Base-by-base conservation (phyloP, 2,329 filamentous ascomycete genomes). In the Ploettnerulaceae sp. region DNA sequence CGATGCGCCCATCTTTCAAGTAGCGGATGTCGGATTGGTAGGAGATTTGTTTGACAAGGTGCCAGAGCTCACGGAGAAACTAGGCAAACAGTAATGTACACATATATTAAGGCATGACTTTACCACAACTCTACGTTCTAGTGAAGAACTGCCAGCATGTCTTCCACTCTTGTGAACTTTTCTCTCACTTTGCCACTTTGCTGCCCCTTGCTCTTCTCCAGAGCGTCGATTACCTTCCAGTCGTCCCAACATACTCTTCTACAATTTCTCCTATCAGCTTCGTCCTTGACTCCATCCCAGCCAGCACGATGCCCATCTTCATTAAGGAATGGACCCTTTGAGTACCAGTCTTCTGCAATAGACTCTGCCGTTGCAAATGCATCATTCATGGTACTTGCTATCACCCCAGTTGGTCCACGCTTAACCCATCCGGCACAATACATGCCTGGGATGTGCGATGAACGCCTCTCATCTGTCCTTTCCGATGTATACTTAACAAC, bases 351-450 rank as follows among this genome's bases (percentile, higher is more conserved):
- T n/a, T 77, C 69, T 0, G 78, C 78, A 52, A 98, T 86, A 2
- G 84, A 81, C 62, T 96, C 90, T 1, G 82, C 93, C 0, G 89
- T 95, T 7, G 79, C 76, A 60, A 97, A 98, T 0, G 93, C 91
- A 64, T 98, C 93, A 49, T 85, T 80, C 89, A 98, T 95, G 0
- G 93, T 98, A 22, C 84, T 89, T 1, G 91, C 91, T 64, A 98
- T 98, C 3, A 97, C 90, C 2, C 93, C 93, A 0, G 89, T 96
- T 0, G 93, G 91, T 0, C 93, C 93, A 26, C 85, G 79, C 70
- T 97, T 97, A 7, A 96, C 89, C 93, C 93, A 98, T 0, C 93
- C 93, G 12, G 91, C 86, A 55, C 89, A 95, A 68, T 98, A 98
- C 21, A 95, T 67, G 0, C 91, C 89, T 0, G 83, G 79, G 0